Evolutionary conservation across 2,329 filamentous ascomycete genomes (phyloP).

Genomic region (Cercospora brassicicola): DNA sequence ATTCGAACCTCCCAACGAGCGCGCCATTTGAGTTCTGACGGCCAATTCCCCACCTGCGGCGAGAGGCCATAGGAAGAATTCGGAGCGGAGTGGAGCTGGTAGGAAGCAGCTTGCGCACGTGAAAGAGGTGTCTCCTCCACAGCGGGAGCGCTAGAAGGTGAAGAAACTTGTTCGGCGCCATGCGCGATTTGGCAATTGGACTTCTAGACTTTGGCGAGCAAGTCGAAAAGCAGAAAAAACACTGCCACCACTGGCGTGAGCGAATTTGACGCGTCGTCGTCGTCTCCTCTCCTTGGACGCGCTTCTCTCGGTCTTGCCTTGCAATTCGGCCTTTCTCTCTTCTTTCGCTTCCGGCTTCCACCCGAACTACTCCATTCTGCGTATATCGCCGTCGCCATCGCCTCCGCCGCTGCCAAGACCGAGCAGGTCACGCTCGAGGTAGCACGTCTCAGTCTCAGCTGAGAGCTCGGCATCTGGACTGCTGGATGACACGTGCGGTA

Average conservation of each 20-base stretch:
- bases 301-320: not conserved
- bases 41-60: constrained; percentile 2
- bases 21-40: not conserved
- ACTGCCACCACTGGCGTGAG: not conserved
- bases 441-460: not conserved
- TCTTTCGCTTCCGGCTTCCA: not conserved
- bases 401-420: constrained; percentile 3
- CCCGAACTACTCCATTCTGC: not conserved
- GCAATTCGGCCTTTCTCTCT: not conserved
- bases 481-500: not conserved
- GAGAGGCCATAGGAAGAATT: constrained; percentile 5
- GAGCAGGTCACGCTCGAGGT: not conserved
- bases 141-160: constrained; percentile 7
- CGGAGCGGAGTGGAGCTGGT: constrained; percentile 5
- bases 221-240: not conserved
- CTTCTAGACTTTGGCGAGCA: not conserved
- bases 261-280: not conserved
- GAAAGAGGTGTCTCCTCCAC: not conserved
- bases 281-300: not conserved
- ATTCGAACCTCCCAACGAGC: not conserved
- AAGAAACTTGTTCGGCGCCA: constrained; percentile 4
- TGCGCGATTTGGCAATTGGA: constrained; percentile 4
- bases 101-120: not conserved
- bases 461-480: not conserved
- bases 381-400: not conserved